These are phyloP conservation scores for Sporothrix luriei DNA, from an alignment of 2,329 filamentous ascomycete species.

Conservation along the genomic window DNA sequence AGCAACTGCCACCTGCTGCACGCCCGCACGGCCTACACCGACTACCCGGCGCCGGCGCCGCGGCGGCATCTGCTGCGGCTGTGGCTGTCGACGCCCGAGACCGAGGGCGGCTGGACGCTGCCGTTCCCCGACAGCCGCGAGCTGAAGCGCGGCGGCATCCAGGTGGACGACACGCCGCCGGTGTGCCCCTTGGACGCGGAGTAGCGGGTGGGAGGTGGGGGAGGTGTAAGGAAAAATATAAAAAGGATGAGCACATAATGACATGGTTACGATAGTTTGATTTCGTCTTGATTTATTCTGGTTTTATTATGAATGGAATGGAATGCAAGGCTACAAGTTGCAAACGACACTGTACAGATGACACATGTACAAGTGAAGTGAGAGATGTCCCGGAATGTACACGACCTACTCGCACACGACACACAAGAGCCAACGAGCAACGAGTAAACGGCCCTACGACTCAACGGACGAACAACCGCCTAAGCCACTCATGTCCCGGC, in stretches of 20 bases:
- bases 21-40: constrained; percentile 75
- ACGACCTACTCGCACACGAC: too few species aligned
- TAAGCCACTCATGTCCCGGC: too few species aligned
- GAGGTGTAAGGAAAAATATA: not conserved
- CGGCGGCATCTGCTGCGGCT: constrained; percentile 78
- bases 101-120: constrained; percentile 81
- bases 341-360: too few species aligned
- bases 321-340: not conserved
- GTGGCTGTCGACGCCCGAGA: constrained; percentile 81
- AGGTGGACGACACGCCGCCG: constrained; percentile 79
- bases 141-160: constrained; percentile 86
- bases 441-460: too few species aligned
- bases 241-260: not conserved
- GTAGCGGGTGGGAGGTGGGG: constrained; percentile 48
- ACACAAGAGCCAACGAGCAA: too few species aligned
- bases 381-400: too few species aligned
- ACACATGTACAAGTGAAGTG: too few species aligned
- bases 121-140: constrained; percentile 79
- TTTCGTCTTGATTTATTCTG: not conserved
- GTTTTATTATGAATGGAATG: not conserved
- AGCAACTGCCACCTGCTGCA: constrained; percentile 80
- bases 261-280: constrained; percentile 5
- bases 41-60: constrained; percentile 65
- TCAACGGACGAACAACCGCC: too few species aligned
- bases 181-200: constrained; percentile 77